Percentiles rank a stretch among this genome's conserved stretches.
Evolutionary conservation across 768 basidiomycete genomes (phyloP).

Genomic region (Hortiboletus flavorubellus): DNA sequence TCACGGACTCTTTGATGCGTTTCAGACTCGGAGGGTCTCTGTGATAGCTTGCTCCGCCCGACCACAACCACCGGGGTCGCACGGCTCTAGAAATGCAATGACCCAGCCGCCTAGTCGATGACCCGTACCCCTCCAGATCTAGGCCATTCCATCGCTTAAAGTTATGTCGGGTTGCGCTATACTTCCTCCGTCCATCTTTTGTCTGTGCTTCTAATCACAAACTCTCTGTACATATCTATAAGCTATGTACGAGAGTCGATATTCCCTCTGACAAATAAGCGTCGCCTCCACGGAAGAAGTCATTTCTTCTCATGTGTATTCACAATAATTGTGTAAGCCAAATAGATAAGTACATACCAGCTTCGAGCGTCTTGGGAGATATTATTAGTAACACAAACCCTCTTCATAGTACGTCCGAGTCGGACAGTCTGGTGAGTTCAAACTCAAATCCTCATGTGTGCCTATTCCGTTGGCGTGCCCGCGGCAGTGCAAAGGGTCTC

Average conservation of each 20-base stretch:
- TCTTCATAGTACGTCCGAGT: too few relatives aligned
- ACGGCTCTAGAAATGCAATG: not conserved
- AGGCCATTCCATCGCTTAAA: not conserved
- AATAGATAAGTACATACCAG: not conserved
- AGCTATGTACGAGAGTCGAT: not conserved
- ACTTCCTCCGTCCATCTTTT: slow-evolving; percentile 2
- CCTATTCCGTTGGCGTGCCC: not conserved
- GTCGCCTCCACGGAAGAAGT: slow-evolving; percentile 13
- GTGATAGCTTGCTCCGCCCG: not conserved
- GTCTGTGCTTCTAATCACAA: slow-evolving; percentile 12
- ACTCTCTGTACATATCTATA: not conserved
- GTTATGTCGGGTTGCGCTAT: slow-evolving; percentile 3
- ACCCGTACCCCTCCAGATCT: not conserved
- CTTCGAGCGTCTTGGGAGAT: not conserved
- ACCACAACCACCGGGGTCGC: not conserved
- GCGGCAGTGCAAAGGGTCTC: not conserved
- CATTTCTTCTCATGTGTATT: slow-evolving; percentile 3
- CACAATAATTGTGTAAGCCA: not conserved
- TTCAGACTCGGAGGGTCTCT: not conserved
- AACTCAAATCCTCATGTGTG: slow-evolving; percentile 1
- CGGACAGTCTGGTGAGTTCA: not conserved
- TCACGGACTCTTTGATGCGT: not conserved
- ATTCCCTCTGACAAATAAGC: slow-evolving; percentile 11
- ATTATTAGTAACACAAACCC: too few relatives aligned
- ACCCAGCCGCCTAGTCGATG: not conserved